Evolutionary conservation across 129 eudicot genomes (phyloP).

Genomic region (Ambrosia trifida): DNA sequence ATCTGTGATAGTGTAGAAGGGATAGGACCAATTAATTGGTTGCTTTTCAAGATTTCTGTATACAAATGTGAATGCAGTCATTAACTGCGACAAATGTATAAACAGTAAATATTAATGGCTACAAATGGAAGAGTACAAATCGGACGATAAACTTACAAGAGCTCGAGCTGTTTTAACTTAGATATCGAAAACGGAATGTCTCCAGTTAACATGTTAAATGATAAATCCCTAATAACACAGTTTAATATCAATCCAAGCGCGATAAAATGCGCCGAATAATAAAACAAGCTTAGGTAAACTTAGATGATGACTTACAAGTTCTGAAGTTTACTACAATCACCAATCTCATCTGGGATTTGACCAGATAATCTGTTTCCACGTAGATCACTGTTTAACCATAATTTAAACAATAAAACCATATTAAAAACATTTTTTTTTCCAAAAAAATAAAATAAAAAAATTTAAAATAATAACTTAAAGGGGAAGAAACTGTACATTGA

Average conservation of each 20-base stretch:
- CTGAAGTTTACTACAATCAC: slow-evolving; percentile 69
- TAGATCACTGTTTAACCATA: slow-evolving; percentile 59
- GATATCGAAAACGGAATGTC: slow-evolving; percentile 96
- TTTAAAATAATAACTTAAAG: not conserved
- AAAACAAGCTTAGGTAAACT: not conserved
- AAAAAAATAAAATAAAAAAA: not conserved
- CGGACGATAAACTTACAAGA: slow-evolving; percentile 50
- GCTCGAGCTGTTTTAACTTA: slow-evolving; percentile 81
- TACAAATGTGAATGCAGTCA: not conserved
- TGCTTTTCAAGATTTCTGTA: slow-evolving; percentile 80
- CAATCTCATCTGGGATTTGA: slow-evolving; percentile 99
- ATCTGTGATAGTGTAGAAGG: slow-evolving; percentile 98
- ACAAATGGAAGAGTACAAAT: not conserved
- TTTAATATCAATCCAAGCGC: not conserved
- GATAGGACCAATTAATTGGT: slow-evolving; percentile 83
- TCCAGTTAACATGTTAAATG: slow-evolving; percentile 79
- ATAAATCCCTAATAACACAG: slow-evolving; percentile 65
- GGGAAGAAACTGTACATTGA: slow-evolving; percentile 58
- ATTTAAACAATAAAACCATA: slow-evolving; percentile 11
- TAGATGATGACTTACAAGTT: slow-evolving; percentile 58
- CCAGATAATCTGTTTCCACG: slow-evolving; percentile 85
- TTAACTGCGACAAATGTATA: not conserved
- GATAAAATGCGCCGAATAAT: not conserved
- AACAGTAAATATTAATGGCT: not conserved
- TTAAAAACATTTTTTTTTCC: not conserved